Base-by-base conservation (phyloP, 352 stramenopile genomes). In the Porosira glacialis region DNA sequence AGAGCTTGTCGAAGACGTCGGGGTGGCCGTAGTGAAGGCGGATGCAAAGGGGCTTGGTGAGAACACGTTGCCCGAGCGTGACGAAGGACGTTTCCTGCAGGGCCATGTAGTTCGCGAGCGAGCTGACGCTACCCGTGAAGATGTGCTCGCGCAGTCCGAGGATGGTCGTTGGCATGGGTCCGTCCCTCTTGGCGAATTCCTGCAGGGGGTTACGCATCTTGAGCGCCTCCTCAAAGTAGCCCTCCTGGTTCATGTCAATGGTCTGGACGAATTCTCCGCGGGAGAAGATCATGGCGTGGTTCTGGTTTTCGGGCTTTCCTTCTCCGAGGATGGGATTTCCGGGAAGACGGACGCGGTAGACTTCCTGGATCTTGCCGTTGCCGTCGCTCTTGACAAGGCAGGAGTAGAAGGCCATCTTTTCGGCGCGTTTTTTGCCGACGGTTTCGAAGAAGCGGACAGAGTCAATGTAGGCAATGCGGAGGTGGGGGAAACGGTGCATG, bases 221-320 rank as follows among this genome's bases (percentile, higher is more conserved):
- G 3, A 98, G 85, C 3, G 93, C 91, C 80, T 99, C 96, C 71
- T 99, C 96, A 39, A 99, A 96, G 80, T 98, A 98, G 43, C 94
- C 94, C 77, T 98, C 94, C 75, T 99, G 96, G 83, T 99, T 99
- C 96, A 99, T 99, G 78, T 99, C 96, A 80, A 99, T 98, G 7
- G 95, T 98, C 85, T 99, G 96, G 44, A 99, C 64, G 43, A 95
- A 96, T 80, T 98, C 95, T 62, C 95, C 95, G 22, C 96, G 90
- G 5, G 95, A 98, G 78, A 99, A 99, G 59, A 98, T 97, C 65
- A 99, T 95, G 2, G 96, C 96, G 7, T 97, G 89, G 70, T 98
- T 98, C 70, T 99, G 96, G 87, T 99, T 99, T 78, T 99, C 96
- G n/a, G 96, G 96, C 75, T 99, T 99, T 64, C 96, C 96, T 86